Conservation (phyloP, 1,139 yeast species). For the Diutina siamensis region DNA sequence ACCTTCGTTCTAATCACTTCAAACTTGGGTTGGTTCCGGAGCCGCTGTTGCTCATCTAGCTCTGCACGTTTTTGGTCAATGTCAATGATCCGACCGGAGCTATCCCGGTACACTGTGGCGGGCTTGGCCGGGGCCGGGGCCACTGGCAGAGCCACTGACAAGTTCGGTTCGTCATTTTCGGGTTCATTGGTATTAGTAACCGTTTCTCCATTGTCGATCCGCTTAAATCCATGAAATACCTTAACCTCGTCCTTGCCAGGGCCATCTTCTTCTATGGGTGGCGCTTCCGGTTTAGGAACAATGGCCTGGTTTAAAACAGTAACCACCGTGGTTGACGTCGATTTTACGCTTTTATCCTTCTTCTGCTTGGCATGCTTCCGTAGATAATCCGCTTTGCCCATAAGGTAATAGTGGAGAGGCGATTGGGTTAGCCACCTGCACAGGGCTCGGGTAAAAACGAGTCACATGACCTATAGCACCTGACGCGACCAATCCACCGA, state of each 20-base stretch:
- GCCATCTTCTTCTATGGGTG: too few species aligned
- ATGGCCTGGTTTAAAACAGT: not conserved
- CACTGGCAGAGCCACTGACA: slow-evolving; percentile 6
- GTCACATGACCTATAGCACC: not conserved
- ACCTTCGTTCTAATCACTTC: slow-evolving; percentile 31
- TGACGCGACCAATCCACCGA: too few species aligned
- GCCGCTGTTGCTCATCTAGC: slow-evolving; percentile 16
- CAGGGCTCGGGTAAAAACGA: too few species aligned
- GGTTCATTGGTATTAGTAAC: slow-evolving; percentile 6
- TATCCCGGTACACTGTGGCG: slow-evolving; percentile 50
- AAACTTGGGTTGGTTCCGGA: slow-evolving; percentile 12
- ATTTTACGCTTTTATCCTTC: not conserved
- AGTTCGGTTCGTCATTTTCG: slow-evolving; percentile 9
- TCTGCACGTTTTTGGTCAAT: slow-evolving; percentile 21
- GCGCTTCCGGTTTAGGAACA: slow-evolving; percentile 2
- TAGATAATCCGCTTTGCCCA: slow-evolving; percentile 2
- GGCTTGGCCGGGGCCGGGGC: slow-evolving; percentile 11
- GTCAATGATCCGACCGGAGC: slow-evolving; percentile 40
- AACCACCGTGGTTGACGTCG: not conserved
- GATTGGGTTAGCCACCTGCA: too few species aligned
- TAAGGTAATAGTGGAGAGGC: not conserved
- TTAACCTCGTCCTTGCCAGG: too few species aligned
- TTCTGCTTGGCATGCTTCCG: not conserved
- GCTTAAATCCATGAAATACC: slow-evolving; percentile 23
- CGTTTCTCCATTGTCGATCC: slow-evolving; percentile 23